These are phyloP conservation scores for Seiridium unicorne DNA, from an alignment of 2,329 filamentous ascomycete species.

Conservation along the genomic window DNA sequence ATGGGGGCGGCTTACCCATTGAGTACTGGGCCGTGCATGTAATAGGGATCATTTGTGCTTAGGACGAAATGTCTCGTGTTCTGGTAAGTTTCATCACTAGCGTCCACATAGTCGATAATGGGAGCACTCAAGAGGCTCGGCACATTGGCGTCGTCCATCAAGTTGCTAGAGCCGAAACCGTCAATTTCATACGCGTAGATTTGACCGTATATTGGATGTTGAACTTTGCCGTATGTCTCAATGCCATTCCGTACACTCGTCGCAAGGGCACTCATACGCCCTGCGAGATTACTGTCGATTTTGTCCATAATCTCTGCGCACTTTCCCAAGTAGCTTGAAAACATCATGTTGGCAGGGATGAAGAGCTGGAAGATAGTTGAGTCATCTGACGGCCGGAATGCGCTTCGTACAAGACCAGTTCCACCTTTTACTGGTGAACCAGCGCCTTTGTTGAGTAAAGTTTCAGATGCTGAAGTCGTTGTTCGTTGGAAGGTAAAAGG, in stretches of 20 bases:
- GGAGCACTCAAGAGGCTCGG: slow-evolving; percentile 65
- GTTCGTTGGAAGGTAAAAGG: slow-evolving; percentile 74
- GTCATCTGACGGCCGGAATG: slow-evolving; percentile 90
- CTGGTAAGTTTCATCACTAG: slow-evolving; percentile 66
- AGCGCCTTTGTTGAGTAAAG: slow-evolving; percentile 70
- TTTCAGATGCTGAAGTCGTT: slow-evolving; percentile 76
- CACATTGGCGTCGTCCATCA: slow-evolving; percentile 74
- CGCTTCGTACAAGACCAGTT: slow-evolving; percentile 80
- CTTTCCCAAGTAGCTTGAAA: slow-evolving; percentile 59
- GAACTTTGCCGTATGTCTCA: slow-evolving; percentile 37
- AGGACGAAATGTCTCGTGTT: slow-evolving; percentile 80
- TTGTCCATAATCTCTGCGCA: slow-evolving; percentile 43
- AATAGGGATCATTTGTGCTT: slow-evolving; percentile 77
- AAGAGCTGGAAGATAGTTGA: slow-evolving; percentile 82
- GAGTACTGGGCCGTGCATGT: slow-evolving; percentile 63
- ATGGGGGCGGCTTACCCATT: slow-evolving; percentile 37
- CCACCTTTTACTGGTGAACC: slow-evolving; percentile 77
- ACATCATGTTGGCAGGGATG: slow-evolving; percentile 89
- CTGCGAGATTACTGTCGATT: slow-evolving; percentile 43
- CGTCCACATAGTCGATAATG: slow-evolving; percentile 58
- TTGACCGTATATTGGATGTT: slow-evolving; percentile 58
- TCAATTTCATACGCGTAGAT: slow-evolving; percentile 79
- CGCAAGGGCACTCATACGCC: slow-evolving; percentile 56
- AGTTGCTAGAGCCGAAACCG: slow-evolving; percentile 63
- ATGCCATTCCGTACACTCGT: slow-evolving; percentile 66